phyloP scores from a whole-genome alignment of 2,329 filamentous ascomycete species.

The Monilinia polystroma region DNA sequence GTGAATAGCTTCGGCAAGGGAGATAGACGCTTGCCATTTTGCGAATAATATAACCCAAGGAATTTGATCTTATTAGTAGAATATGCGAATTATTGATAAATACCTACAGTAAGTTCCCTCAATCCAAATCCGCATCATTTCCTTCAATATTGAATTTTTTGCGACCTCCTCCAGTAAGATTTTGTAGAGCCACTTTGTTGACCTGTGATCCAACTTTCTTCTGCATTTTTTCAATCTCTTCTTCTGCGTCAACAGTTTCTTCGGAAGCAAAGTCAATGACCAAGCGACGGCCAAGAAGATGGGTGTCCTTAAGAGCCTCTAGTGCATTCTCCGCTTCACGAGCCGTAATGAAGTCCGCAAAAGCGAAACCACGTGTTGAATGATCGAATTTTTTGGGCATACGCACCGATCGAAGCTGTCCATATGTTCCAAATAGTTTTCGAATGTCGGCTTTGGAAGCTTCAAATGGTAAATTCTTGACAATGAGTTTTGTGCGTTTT shows the following conservation, averaged over 20 bases:
- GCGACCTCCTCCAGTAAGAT: slow-evolving; percentile 77
- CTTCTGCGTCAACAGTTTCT: slow-evolving; percentile 87
- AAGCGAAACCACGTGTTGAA: slow-evolving; percentile 87
- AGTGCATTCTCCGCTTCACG: slow-evolving; percentile 89
- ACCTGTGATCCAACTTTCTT: slow-evolving; percentile 89
- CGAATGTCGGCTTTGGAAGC: slow-evolving; percentile 89
- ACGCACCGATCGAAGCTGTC: slow-evolving; percentile 86
- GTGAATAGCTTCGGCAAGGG: slow-evolving; percentile 23
- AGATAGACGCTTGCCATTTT: slow-evolving; percentile 23
- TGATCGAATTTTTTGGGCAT: slow-evolving; percentile 94
- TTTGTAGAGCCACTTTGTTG: slow-evolving; percentile 86
- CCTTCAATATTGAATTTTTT: slow-evolving; percentile 84
- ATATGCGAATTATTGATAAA: slow-evolving; percentile 31
- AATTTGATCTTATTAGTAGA: slow-evolving; percentile 22
- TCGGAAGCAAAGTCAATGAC: slow-evolving; percentile 90
- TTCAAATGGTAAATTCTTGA: slow-evolving; percentile 98
- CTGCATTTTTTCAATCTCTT: slow-evolving; percentile 95
- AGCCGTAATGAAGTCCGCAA: slow-evolving; percentile 90
- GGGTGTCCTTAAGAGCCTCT: slow-evolving; percentile 86
- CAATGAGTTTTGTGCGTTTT: slow-evolving; percentile 85
- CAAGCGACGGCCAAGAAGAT: slow-evolving; percentile 84
- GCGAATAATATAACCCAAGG: slow-evolving; percentile 20
- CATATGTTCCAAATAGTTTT: slow-evolving; percentile 82
- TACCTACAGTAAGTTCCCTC: slow-evolving; percentile 27
- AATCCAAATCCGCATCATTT: slow-evolving; percentile 58